phyloP scores from a whole-genome alignment of 176 grass and related monocot genomes.

The Oryza officinalis region DNA sequence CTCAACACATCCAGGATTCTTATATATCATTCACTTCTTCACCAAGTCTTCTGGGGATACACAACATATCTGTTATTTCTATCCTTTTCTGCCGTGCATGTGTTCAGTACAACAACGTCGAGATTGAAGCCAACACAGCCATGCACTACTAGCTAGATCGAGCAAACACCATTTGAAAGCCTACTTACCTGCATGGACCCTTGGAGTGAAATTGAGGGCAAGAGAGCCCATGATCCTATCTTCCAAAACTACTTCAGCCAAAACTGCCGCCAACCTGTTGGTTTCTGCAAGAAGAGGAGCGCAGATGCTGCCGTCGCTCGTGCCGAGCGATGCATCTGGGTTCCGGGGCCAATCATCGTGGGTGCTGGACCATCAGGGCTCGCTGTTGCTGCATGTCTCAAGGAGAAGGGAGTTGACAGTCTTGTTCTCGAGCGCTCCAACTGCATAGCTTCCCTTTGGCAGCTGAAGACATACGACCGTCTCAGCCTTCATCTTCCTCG shows the following conservation, averaged over 20 bases:
- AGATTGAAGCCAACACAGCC: conserved; percentile 42
- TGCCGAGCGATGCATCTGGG: conserved; percentile 38
- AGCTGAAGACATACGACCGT: conserved; percentile 85
- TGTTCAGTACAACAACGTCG: conserved; percentile 31
- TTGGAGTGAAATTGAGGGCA: conserved; percentile 84
- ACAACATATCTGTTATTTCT: conserved; percentile 31
- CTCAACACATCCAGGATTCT: conserved; percentile 25
- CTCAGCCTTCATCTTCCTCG: conserved; percentile 95
- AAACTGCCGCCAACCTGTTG: conserved; percentile 34
- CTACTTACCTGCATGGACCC: conserved; percentile 45
- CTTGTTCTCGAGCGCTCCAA: conserved; percentile 79
- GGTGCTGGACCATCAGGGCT: conserved; percentile 96
- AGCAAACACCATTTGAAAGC: conserved; percentile 41
- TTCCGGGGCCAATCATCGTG: conserved; percentile 76
- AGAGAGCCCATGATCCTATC: conserved; percentile 73
- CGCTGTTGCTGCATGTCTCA: conserved; percentile 84
- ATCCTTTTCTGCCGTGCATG: conserved; percentile 33
- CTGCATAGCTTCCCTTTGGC: conserved; percentile 93
- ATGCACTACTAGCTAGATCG: conserved; percentile 36
- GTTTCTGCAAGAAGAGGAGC: conserved; percentile 20
- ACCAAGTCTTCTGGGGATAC: conserved; percentile 29
- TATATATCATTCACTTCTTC: conserved; percentile 38
- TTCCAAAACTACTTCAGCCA: conserved; percentile 47
- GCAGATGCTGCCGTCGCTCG: conserved; percentile 18
- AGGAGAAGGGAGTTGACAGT: conserved; percentile 69